Base-by-base conservation (phyloP, 116 monocot genomes). In the Trichopus zeylanicus region DNA sequence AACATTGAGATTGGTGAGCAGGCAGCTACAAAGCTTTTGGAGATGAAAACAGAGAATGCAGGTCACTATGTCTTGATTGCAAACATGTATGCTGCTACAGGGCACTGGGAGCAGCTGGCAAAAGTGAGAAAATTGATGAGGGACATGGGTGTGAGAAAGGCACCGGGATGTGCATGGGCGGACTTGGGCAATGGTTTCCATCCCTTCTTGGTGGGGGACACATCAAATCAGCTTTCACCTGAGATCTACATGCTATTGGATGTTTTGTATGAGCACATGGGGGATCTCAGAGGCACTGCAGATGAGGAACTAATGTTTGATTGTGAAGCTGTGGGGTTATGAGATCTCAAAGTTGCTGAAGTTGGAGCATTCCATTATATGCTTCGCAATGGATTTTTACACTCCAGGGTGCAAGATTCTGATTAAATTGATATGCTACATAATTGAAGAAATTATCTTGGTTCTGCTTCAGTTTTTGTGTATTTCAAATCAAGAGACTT, bases 51-150 rank as follows among this genome's bases (percentile, higher is more conserved):
- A 2, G 55, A 74, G 6, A 68, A 74, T 57, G 58, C 71, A 0
- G 70, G 78, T 13, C 71, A 74, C 27, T 83, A 74, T 56, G 35
- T 75, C 13, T 62, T 83, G 65, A 71, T 83, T 28, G 74, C 71
- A 11, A 67, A 68, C 60, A 68, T 78, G 78, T 78, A 75, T 62
- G 78, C 70, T 0, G 20, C 15, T 35, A 37, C 59, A 23, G 23
- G 34, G 9, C 38, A 8, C 11, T 23, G 0, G 59, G 59, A 37
- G 38, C 21, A 21, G 38, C 22, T 59, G 3, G 59, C 5, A 11
- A 7, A 12, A 22, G 21, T 35, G 10, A 59, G 59, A 37, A 33
- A 18, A 24, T 10, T 59, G 24, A 59, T 59, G 35, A 37, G 31
- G 24, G 34, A 59, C 18, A 59, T 59, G 59, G 35, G 59, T 31